Evolutionary conservation across 2,329 filamentous ascomycete genomes (phyloP).

Genomic region (Cytospora schulzeri): DNA sequence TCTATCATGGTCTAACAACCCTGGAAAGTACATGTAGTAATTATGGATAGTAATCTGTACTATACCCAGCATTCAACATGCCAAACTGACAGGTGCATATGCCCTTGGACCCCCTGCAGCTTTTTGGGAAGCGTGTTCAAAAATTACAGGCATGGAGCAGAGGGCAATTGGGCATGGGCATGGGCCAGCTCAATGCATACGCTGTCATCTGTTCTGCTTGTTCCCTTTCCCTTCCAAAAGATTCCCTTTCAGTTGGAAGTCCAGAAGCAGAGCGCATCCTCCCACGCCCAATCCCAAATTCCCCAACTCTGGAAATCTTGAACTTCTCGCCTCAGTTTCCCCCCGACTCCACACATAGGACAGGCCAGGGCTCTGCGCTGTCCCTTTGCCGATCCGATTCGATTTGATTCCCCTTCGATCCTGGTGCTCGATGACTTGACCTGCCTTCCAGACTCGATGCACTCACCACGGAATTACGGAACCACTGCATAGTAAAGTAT

Average conservation of each 20-base stretch:
- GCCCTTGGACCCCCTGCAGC: background rate
- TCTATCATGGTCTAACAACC: background rate
- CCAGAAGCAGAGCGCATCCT: background rate
- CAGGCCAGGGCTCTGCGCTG: constrained; percentile 8
- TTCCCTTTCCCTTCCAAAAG: background rate
- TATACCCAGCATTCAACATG: background rate
- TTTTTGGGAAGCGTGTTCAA: constrained; percentile 22
- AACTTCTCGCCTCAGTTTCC: constrained; percentile 9
- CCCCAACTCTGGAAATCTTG: background rate
- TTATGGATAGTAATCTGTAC: too few relatives aligned
- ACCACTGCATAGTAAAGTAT: background rate
- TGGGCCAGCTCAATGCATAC: background rate
- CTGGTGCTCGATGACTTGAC: constrained; percentile 1
- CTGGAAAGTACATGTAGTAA: too few relatives aligned
- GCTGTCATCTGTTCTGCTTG: constrained; percentile 7
- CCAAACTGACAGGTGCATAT: background rate
- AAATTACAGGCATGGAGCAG: constrained; percentile 19
- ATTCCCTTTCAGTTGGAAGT: too few relatives aligned
- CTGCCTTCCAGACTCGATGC: background rate
- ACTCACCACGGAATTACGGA: background rate
- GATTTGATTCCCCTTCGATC: constrained; percentile 3
- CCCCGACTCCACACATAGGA: constrained; percentile 18
- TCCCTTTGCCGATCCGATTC: constrained; percentile 5
- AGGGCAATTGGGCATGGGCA: too few relatives aligned
- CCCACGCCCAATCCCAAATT: background rate